Percentiles rank a stretch among this genome's conserved stretches.
These are phyloP conservation scores for Stereum hirsutum DNA, from an alignment of 1,284 basidiomycete genomes.

Conservation along the genomic window DNA sequence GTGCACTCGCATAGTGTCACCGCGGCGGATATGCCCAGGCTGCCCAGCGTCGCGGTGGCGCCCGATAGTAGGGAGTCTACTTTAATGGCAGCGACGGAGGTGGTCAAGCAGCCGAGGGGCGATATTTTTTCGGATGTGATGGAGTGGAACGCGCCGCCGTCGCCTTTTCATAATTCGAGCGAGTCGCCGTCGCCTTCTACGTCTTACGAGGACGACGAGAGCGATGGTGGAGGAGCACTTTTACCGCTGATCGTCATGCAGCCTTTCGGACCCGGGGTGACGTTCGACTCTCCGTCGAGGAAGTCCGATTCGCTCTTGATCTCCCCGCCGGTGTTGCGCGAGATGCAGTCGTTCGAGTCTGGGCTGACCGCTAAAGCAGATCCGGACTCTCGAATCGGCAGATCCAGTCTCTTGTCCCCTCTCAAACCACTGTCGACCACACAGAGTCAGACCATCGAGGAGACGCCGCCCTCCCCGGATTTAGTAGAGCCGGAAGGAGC, in stretches of 20 bases:
- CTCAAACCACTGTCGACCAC: background rate
- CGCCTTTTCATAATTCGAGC: conserved; percentile 28
- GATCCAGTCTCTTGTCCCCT: conserved; percentile 2
- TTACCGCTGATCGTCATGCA: conserved; percentile 26
- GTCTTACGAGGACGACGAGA: conserved; percentile 12
- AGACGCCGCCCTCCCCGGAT: conserved; percentile 4
- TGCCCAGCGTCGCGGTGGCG: conserved; percentile 11
- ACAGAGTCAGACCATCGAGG: background rate
- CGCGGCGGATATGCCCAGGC: conserved; percentile 49
- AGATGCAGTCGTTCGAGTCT: conserved; percentile 78
- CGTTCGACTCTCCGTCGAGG: conserved; percentile 50
- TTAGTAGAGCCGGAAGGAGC: background rate
- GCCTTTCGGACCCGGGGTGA: conserved; percentile 58
- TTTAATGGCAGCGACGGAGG: too few species aligned
- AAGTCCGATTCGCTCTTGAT: conserved; percentile 27
- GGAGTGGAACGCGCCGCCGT: conserved; percentile 37
- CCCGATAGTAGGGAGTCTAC: too few species aligned
- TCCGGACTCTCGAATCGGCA: conserved; percentile 10
- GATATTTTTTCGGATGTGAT: conserved; percentile 63
- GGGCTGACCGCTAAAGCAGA: conserved; percentile 57
- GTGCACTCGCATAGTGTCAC: conserved; percentile 74
- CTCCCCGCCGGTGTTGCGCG: conserved; percentile 47
- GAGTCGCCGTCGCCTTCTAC: conserved; percentile 17
- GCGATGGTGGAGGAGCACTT: conserved; percentile 4
- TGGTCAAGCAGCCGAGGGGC: conserved; percentile 16